phyloP scores from a whole-genome alignment of 169 alveolate species.

The Eimeria praecox region DNA sequence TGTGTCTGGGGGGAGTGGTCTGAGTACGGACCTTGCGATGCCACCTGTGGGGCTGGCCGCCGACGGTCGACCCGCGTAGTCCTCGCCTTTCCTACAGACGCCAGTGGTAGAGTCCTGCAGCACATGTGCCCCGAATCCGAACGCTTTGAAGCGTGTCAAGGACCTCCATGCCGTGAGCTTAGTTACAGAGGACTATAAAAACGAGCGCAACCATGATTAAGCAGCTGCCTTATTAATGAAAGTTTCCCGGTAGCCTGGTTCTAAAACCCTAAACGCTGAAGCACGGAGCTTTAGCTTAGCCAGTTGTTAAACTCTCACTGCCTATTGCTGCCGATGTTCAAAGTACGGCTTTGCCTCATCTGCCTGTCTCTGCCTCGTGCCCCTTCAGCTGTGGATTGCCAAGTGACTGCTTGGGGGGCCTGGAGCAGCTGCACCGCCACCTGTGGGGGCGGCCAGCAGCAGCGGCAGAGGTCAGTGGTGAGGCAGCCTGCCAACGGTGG shows the following conservation, averaged over 20 bases:
- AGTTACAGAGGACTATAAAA: not conserved
- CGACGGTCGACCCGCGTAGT: slow-evolving; percentile 74
- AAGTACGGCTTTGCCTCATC: not conserved
- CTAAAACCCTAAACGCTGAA: not conserved
- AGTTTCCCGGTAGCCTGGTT: not conserved
- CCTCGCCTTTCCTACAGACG: slow-evolving; percentile 76
- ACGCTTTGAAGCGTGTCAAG: slow-evolving; percentile 66
- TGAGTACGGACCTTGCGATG: slow-evolving; percentile 83
- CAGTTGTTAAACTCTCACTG: not conserved
- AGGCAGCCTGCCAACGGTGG: slow-evolving; percentile 76
- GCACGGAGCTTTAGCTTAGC: not conserved
- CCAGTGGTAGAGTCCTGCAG: slow-evolving; percentile 45
- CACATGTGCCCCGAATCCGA: slow-evolving; percentile 58
- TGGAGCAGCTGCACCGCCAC: slow-evolving; percentile 86
- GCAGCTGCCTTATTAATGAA: not conserved
- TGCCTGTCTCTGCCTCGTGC: not conserved
- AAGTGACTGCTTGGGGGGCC: slow-evolving; percentile 86
- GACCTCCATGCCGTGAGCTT: slow-evolving; percentile 77
- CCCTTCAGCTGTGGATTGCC: slow-evolving; percentile 84
- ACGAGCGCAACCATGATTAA: not conserved
- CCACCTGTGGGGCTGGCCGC: slow-evolving; percentile 86
- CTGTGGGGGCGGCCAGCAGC: slow-evolving; percentile 86
- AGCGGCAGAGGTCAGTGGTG: slow-evolving; percentile 84
- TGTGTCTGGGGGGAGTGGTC: slow-evolving; percentile 85
- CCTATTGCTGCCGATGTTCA: not conserved